These are phyloP conservation scores for Alternaria longipes DNA, from an alignment of 2,329 filamentous ascomycete species.

Conservation along the genomic window DNA sequence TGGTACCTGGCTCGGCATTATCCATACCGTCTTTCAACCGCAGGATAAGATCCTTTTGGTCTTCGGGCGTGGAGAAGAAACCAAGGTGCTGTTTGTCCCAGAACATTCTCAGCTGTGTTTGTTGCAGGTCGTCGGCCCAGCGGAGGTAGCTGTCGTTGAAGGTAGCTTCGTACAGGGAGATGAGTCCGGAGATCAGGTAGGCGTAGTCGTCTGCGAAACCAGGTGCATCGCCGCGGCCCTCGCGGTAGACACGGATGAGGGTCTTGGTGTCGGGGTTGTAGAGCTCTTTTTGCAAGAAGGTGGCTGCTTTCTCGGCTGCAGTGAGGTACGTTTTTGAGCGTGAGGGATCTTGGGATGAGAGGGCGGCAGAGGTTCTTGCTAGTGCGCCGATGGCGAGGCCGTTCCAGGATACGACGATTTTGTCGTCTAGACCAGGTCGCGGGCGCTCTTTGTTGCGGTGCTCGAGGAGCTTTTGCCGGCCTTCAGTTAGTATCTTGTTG, in stretches of 20 bases:
- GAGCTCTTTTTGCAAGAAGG: constrained; percentile 76
- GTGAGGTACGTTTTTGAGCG: constrained; percentile 69
- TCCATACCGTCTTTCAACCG: constrained; percentile 97
- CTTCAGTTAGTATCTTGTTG: constrained; percentile 70
- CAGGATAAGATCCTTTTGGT: constrained; percentile 76
- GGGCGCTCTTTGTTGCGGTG: constrained; percentile 79
- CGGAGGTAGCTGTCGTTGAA: constrained; percentile 77
- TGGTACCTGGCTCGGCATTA: constrained; percentile 86
- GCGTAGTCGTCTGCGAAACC: constrained; percentile 96
- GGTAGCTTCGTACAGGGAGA: constrained; percentile 86
- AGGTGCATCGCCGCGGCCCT: constrained; percentile 69
- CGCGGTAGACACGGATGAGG: constrained; percentile 78
- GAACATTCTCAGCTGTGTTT: constrained; percentile 79
- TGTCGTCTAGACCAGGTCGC: constrained; percentile 82
- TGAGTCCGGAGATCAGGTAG: constrained; percentile 81
- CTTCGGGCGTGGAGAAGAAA: constrained; percentile 75
- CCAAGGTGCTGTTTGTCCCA: constrained; percentile 70
- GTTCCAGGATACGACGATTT: constrained; percentile 88
- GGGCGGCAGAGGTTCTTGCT: constrained; percentile 74
- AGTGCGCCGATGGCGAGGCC: constrained; percentile 86
- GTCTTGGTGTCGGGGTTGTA: constrained; percentile 71
- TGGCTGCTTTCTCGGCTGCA: constrained; percentile 73
- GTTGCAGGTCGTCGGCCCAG: constrained; percentile 84
- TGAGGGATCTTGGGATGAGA: constrained; percentile 68
- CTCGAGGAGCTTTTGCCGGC: constrained; percentile 72